phyloP scores from a whole-genome alignment of 2,329 filamentous ascomycete species.

The Calonectria henricotiae region DNA sequence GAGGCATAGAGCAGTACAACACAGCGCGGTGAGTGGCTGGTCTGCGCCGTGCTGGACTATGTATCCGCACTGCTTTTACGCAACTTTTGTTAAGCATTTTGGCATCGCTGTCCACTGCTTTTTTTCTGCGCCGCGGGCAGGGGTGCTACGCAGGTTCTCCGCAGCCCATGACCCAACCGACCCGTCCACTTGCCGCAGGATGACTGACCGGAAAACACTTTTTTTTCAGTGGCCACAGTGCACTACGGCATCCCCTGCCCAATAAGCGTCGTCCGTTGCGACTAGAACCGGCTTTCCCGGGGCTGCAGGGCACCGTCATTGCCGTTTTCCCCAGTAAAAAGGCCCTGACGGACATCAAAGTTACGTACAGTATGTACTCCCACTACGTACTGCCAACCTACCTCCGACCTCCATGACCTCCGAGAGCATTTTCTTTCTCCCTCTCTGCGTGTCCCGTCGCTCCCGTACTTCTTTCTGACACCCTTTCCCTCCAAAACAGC shows the following conservation, averaged over 20 bases:
- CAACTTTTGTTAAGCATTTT: conserved; percentile 17
- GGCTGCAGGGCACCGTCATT: conserved; percentile 48
- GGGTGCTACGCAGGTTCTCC: conserved; percentile 31
- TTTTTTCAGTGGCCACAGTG: conserved; percentile 44
- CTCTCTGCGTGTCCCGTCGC: conserved; percentile 36
- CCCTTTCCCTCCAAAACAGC: conserved; percentile 39
- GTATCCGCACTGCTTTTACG: conserved; percentile 42
- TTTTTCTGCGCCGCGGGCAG: conserved; percentile 13
- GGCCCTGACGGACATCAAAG: conserved; percentile 50
- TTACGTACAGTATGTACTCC: conserved; percentile 44
- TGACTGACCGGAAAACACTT: conserved; percentile 18
- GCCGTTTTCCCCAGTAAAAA: conserved; percentile 48
- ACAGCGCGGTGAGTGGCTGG: conserved; percentile 45
- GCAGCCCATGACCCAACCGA: conserved; percentile 33
- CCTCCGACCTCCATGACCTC: conserved; percentile 30
- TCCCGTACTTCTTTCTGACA: conserved; percentile 29
- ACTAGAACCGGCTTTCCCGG: conserved; percentile 54
- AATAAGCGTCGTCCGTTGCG: conserved; percentile 46
- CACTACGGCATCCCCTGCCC: conserved; percentile 42
- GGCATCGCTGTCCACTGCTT: conserved; percentile 18
- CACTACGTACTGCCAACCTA: conserved; percentile 25
- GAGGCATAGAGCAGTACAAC: conserved; percentile 24
- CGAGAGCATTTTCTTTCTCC: conserved; percentile 50
- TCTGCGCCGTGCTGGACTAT: conserved; percentile 40
- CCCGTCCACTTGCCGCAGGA: conserved; percentile 21